Evolutionary conservation across 108 stramenopile species (phyloP), one percentile per base, ranked within the genome.

Genomic region (Bacterosira constricta): DNA sequence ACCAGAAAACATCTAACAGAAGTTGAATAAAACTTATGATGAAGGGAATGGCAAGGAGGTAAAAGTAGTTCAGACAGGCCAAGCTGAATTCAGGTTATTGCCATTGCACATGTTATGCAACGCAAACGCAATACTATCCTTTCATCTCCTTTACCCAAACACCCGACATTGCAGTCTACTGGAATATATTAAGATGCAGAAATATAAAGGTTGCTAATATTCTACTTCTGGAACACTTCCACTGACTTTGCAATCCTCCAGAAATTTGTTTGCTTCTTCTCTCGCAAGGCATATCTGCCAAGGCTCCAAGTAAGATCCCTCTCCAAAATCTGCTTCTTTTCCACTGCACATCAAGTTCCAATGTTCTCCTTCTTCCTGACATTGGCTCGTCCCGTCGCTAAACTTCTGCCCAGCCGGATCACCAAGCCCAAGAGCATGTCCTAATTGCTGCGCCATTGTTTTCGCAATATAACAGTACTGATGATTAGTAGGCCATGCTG

Each of bases 211-310:
- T n/a, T n/a, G n/a, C n/a, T n/a, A n/a, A n/a, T n/a, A n/a, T n/a
- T n/a, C n/a, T n/a, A n/a, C n/a, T n/a, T n/a, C n/a, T n/a, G n/a
- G n/a, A n/a, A n/a, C n/a, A n/a, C n/a, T n/a, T n/a, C n/a, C n/a
- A n/a, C n/a, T n/a, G n/a, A 39, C 4, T 1, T 7, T 21, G 10
- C 58, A 59, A 9, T 21, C 4, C 53, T 39, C 23, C 20, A 71
- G 35, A 63, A 71, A 71, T n/a, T 3, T 8, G 3, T 10, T 7
- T 15, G 69, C 69, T 6, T 71, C 50, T 13, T 63, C 59, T 18
- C 69, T 60, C 45, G 59, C 69, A 26, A 71, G 69, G 42, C 69
- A 71, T 39, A 71, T 71, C 17, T 71, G 69, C 69, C 69, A 71
- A 21, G 49, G 30, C 32, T 71, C 69, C 59, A 71, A 63, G 17